These are phyloP conservation scores for Eragrostis nindensis DNA, from an alignment of 176 grass and related monocot genomes.

Conservation along the genomic window DNA sequence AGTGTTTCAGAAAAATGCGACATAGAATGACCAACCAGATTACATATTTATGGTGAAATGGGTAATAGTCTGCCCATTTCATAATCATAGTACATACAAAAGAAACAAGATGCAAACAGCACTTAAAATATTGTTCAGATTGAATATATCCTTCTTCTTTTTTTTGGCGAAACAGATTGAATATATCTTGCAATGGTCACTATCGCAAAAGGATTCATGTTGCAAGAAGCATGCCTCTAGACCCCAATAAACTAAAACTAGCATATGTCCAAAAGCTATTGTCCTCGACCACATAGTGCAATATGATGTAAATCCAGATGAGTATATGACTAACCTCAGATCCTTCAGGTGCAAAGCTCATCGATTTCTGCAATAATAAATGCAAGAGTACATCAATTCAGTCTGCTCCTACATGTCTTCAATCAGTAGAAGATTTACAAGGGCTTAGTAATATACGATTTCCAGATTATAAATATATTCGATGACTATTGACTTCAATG, in stretches of 20 bases:
- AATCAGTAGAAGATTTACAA: constrained; percentile 24
- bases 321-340: constrained; percentile 70
- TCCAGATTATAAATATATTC: constrained; percentile 18
- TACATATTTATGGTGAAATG: neutral
- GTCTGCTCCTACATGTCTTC: neutral
- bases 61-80: neutral
- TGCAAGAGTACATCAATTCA: constrained; percentile 20
- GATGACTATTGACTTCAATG: neutral
- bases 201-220: neutral
- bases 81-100: constrained; percentile 14
- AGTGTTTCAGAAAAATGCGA: neutral
- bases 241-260: neutral
- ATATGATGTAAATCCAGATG: constrained; percentile 37
- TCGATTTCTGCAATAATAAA: constrained; percentile 70
- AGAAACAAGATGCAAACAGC: too few species aligned
- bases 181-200: neutral
- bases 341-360: constrained; percentile 58
- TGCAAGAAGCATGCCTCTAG: neutral
- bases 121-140: too few species aligned
- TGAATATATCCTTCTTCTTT: too few species aligned
- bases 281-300: constrained; percentile 10
- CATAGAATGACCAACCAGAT: neutral
- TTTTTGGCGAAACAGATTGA: too few species aligned
- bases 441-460: too few species aligned
- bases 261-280: constrained; percentile 17